These are phyloP conservation scores for Eimeria praecox DNA, from an alignment of 169 alveolate species.

Conservation along the genomic window DNA sequence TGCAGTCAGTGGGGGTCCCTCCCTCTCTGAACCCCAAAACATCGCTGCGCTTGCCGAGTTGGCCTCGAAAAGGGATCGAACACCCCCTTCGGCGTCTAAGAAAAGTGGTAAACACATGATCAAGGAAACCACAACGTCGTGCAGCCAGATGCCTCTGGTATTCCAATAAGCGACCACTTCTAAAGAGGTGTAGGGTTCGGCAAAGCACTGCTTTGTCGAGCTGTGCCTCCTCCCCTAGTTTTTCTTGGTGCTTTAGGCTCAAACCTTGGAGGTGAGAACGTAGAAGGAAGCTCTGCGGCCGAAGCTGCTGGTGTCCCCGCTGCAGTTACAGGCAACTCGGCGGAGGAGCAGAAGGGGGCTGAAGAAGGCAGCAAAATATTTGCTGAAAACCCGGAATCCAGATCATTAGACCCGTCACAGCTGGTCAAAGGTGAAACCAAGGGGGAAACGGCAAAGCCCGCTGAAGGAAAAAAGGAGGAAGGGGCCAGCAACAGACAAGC, in stretches of 20 bases:
- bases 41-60: slow-evolving; percentile 52
- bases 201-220: neutral
- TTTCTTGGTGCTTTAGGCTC: neutral
- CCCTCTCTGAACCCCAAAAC: slow-evolving; percentile 33
- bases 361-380: neutral
- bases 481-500: neutral
- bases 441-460: neutral
- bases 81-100: neutral
- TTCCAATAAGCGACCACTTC: neutral
- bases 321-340: neutral
- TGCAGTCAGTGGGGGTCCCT: slow-evolving; percentile 27
- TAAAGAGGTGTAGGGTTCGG: neutral
- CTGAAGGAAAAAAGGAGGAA: neutral
- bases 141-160: neutral
- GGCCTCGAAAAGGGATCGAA: slow-evolving; percentile 27
- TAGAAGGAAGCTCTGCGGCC: neutral
- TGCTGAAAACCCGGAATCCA: neutral
- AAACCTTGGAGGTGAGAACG: neutral
- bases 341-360: neutral
- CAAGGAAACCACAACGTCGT: neutral
- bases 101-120: neutral
- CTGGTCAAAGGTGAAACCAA: neutral
- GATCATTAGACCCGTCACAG: neutral
- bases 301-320: neutral
- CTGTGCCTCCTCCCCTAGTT: neutral